These are phyloP conservation scores for Paecilomyces dactylethromorphus DNA, from an alignment of 2,329 filamentous ascomycete species.

Conservation along the genomic window DNA sequence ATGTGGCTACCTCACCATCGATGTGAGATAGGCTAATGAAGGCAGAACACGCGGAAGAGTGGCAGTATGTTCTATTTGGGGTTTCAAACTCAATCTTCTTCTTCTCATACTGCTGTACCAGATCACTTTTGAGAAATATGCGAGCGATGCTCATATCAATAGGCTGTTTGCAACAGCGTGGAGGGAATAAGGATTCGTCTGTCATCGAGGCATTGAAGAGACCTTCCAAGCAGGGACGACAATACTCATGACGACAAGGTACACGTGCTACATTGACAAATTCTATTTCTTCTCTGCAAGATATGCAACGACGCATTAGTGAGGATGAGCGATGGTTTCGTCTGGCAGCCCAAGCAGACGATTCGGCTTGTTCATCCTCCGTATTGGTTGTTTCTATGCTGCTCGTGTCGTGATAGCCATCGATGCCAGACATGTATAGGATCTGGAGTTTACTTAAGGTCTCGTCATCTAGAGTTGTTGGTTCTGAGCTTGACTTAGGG, in stretches of 20 bases:
- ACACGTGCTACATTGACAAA: constrained; percentile 19
- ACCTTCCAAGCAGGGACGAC: constrained; percentile 39
- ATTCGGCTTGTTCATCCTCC: background rate
- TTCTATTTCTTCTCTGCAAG: constrained; percentile 20
- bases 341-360: background rate
- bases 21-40: constrained; percentile 40
- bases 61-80: constrained; percentile 47
- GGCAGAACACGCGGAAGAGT: constrained; percentile 32
- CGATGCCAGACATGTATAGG: background rate
- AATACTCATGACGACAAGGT: constrained; percentile 45
- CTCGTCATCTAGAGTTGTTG: background rate
- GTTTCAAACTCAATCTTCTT: constrained; percentile 48
- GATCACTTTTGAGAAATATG: constrained; percentile 27
- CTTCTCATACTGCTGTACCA: constrained; percentile 31
- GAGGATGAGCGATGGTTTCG: background rate
- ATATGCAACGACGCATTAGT: constrained; percentile 2
- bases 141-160: constrained; percentile 34
- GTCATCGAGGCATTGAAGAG: constrained; percentile 41
- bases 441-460: background rate
- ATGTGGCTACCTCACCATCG: constrained; percentile 30
- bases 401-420: background rate
- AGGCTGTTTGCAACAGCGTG: constrained; percentile 43
- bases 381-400: too few species aligned
- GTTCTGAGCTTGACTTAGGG: background rate
- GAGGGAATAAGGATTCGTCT: constrained; percentile 51